These are phyloP conservation scores for Solanum chiquidenum DNA, from an alignment of 257 asterid species.

Conservation along the genomic window DNA sequence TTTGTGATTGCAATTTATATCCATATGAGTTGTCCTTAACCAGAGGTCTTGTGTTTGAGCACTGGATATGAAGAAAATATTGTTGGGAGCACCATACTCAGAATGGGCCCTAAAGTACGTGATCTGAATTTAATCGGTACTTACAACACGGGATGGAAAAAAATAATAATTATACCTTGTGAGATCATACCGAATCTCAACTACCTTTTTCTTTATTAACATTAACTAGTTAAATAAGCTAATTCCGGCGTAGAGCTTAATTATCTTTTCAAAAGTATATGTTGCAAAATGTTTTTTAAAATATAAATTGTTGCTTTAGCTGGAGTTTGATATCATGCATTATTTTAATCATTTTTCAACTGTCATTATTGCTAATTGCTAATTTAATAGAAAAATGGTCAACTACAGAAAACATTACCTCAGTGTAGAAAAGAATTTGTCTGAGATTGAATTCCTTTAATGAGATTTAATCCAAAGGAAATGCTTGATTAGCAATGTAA, in stretches of 20 bases:
- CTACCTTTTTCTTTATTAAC: not conserved
- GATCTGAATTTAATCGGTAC: no score
- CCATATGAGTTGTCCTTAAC: not conserved
- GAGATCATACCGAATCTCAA: not conserved
- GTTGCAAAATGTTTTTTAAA: not conserved
- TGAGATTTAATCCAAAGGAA: not conserved
- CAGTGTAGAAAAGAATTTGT: not conserved
- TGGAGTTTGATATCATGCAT: not conserved
- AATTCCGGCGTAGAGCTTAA: not conserved
- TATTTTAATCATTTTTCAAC: not conserved
- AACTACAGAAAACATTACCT: not conserved
- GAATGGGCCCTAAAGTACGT: no score
- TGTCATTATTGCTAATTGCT: not conserved
- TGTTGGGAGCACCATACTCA: no score
- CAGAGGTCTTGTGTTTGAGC: no score
- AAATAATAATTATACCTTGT: not conserved
- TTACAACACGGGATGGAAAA: no score
- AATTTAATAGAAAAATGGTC: not conserved
- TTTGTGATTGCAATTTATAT: no score
- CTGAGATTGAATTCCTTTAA: not conserved
- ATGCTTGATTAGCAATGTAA: not conserved
- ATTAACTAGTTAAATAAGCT: not conserved
- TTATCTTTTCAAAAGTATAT: not conserved
- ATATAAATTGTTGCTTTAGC: not conserved
- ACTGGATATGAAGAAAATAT: no score